phyloP scores from a whole-genome alignment of 164 flowering plant genomes.

The Kalanchoe fedtschenkoi region DNA sequence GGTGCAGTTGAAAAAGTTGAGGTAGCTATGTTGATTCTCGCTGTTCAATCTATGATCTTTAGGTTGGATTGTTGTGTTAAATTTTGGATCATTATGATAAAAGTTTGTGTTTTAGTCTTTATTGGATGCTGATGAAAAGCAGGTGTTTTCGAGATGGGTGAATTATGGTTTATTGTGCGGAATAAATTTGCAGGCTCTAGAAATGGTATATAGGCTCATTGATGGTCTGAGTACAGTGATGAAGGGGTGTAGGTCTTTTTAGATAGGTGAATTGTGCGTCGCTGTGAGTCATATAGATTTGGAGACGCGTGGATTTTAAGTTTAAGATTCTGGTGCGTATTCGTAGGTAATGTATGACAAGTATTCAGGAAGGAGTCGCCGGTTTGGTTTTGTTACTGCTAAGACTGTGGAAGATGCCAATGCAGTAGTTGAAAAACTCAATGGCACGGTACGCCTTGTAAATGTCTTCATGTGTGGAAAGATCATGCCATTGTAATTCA shows the following conservation, averaged over 20 bases:
- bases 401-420: conserved; percentile 85
- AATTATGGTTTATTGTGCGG: no score
- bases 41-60: background rate
- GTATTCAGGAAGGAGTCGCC: conserved; percentile 75
- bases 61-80: background rate
- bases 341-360: conserved; percentile 89
- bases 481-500: background rate
- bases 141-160: background rate
- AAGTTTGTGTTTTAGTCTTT: no score
- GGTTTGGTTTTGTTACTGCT: conserved; percentile 89
- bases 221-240: no score
- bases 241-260: no score
- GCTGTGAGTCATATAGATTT: background rate
- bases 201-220: no score
- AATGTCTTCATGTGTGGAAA: background rate
- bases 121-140: no score
- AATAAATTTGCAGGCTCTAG: no score
- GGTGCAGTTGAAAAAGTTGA: conserved; percentile 85
- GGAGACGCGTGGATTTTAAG: background rate
- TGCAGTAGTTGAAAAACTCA: conserved; percentile 72
- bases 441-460: conserved; percentile 53
- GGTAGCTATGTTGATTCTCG: conserved; percentile 26
- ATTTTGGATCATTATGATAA: background rate
- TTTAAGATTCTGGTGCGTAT: conserved; percentile 1
- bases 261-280: background rate